Conservation (phyloP, 371 early-diverging fungal species). For the Batrachochytrium dendrobatidis region DNA sequence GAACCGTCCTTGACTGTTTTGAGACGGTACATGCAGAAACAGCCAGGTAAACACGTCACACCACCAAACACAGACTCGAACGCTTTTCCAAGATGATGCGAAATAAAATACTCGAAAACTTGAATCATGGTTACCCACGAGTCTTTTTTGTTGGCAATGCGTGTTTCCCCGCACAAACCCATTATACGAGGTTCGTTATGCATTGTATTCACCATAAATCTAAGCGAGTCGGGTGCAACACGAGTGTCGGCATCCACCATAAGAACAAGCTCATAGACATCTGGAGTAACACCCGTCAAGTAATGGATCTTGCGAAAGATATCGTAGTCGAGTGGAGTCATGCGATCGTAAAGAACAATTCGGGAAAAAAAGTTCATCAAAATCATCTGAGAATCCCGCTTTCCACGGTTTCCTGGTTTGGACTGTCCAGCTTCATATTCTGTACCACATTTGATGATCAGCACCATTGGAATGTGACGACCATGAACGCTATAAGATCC, state of each 20-base stretch:
- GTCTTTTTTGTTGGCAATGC: slow-evolving; percentile 62
- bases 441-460: slow-evolving; percentile 90
- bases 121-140: slow-evolving; percentile 60
- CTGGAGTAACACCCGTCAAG: slow-evolving; percentile 62
- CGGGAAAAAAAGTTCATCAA: slow-evolving; percentile 93
- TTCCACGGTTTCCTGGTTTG: slow-evolving; percentile 93
- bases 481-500: slow-evolving; percentile 35
- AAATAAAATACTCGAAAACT: slow-evolving; percentile 94
- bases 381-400: slow-evolving; percentile 97
- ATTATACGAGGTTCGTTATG: slow-evolving; percentile 54
- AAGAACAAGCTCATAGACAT: slow-evolving; percentile 75
- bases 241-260: slow-evolving; percentile 97
- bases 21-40: slow-evolving; percentile 79
- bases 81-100: slow-evolving; percentile 90
- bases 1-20: slow-evolving; percentile 45
- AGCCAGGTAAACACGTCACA: slow-evolving; percentile 97
- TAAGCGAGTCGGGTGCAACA: slow-evolving; percentile 56
- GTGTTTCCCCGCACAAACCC: slow-evolving; percentile 68
- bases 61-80: slow-evolving; percentile 96
- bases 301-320: slow-evolving; percentile 78
- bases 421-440: slow-evolving; percentile 51
- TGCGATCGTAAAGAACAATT: slow-evolving; percentile 83
- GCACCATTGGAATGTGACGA: slow-evolving; percentile 68
- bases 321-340: slow-evolving; percentile 92
- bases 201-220: slow-evolving; percentile 56